Evolutionary conservation across 495 filamentous ascomycete genomes (phyloP).

Genomic region (Trichoderma orchidacearum): DNA sequence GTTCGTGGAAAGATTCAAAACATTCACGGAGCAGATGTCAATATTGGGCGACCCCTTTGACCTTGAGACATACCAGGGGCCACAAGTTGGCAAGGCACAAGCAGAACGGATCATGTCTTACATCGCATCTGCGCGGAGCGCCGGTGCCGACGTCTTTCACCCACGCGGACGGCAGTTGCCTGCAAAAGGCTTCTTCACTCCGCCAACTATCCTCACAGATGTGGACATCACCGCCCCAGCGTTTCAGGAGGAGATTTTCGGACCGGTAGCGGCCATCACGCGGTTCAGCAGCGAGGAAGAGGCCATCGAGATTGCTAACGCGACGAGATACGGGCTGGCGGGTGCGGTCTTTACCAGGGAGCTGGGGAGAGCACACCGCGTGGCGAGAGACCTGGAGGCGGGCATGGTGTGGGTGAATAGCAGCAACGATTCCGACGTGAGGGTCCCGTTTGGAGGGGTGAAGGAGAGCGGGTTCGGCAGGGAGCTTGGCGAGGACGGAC

Average conservation of each 20-base stretch:
- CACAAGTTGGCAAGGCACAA: constrained; percentile 81
- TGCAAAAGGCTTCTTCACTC: constrained; percentile 52
- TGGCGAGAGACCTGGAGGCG: constrained; percentile 73
- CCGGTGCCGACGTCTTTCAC: constrained; percentile 65
- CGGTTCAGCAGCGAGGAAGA: constrained; percentile 80
- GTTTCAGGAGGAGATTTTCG: constrained; percentile 88
- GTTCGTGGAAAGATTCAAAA: constrained; percentile 67
- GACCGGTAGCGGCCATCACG: constrained; percentile 74
- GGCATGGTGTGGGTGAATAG: constrained; percentile 98
- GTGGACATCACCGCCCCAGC: constrained; percentile 79
- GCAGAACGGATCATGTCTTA: constrained; percentile 76
- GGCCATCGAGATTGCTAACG: constrained; percentile 71
- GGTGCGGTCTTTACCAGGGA: constrained; percentile 75
- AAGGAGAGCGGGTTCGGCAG: constrained; percentile 92
- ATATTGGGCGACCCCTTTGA: constrained; percentile 82
- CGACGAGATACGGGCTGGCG: constrained; percentile 81
- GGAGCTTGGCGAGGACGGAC: constrained; percentile 74
- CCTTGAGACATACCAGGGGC: constrained; percentile 84
- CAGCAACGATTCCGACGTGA: constrained; percentile 59
- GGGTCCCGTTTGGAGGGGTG: constrained; percentile 83
- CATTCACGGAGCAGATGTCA: constrained; percentile 50
- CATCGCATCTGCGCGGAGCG: constrained; percentile 69
- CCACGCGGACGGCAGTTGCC: constrained; percentile 53
- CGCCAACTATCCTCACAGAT: constrained; percentile 81
- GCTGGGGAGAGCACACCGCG: constrained; percentile 66